Evolutionary conservation across 768 basidiomycete species (phyloP).

Genomic region (Leucosporidium yakuticum): DNA sequence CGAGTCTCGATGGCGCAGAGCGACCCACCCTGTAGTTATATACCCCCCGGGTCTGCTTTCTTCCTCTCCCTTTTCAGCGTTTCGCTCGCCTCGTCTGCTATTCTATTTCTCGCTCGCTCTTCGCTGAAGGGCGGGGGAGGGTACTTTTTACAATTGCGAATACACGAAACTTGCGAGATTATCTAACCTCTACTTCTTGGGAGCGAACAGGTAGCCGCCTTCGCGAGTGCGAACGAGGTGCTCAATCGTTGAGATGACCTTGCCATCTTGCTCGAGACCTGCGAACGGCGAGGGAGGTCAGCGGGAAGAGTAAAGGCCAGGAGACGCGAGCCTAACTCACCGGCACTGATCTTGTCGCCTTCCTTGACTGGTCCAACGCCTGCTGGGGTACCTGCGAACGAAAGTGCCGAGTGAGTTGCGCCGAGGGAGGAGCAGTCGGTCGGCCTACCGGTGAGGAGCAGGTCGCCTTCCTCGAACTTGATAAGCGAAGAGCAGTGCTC

Average conservation of each 20-base stretch:
- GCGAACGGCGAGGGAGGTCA: constrained; percentile 45
- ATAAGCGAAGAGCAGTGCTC: constrained; percentile 81
- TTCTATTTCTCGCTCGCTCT: too few relatives aligned
- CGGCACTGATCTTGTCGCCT: constrained; percentile 63
- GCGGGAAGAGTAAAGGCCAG: too few relatives aligned
- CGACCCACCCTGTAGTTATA: not conserved
- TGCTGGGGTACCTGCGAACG: constrained; percentile 63
- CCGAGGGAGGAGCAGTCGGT: not conserved
- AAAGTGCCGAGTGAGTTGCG: not conserved
- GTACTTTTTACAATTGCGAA: too few relatives aligned
- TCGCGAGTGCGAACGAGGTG: constrained; percentile 62
- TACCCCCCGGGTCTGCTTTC: not conserved
- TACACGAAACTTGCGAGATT: too few relatives aligned
- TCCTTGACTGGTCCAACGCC: constrained; percentile 74
- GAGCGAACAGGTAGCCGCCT: constrained; percentile 60
- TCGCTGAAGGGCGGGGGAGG: too few relatives aligned
- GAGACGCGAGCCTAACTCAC: too few relatives aligned
- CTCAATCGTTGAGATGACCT: constrained; percentile 57
- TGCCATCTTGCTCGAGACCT: constrained; percentile 54
- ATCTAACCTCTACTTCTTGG: too few relatives aligned
- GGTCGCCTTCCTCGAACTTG: constrained; percentile 71
- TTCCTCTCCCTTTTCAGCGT: too few relatives aligned
- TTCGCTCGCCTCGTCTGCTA: too few relatives aligned
- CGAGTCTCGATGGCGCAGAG: not conserved
- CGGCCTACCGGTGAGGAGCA: constrained; percentile 33